Percentiles rank a stretch among this genome's conserved stretches.
These are phyloP conservation scores for Penicillium robsamsonii DNA, from an alignment of 495 filamentous ascomycete species.

Conservation along the genomic window DNA sequence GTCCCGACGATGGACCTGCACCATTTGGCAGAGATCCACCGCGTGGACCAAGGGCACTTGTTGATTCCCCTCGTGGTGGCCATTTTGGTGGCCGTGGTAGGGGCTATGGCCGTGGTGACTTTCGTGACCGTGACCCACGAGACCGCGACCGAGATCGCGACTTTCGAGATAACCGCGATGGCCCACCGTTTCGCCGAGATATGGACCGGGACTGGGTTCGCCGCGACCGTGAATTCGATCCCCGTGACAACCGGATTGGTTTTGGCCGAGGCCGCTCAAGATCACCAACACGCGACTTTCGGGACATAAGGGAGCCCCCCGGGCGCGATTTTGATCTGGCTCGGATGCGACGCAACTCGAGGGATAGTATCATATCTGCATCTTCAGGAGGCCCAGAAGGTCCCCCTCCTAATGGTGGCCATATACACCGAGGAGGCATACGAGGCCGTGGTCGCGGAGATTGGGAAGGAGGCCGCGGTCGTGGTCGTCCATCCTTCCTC, in stretches of 20 bases:
- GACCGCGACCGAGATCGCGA: slow-evolving; percentile 45
- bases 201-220: slow-evolving; percentile 37
- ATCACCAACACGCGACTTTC: slow-evolving; percentile 50
- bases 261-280: slow-evolving; percentile 48
- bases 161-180: slow-evolving; percentile 42
- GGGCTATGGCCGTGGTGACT: slow-evolving; percentile 58
- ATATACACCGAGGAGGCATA: slow-evolving; percentile 55
- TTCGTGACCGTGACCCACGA: slow-evolving; percentile 52
- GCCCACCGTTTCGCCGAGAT: slow-evolving; percentile 38
- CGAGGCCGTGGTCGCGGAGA: slow-evolving; percentile 66
- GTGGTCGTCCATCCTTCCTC: slow-evolving; percentile 51
- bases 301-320: slow-evolving; percentile 44
- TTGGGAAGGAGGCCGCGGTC: slow-evolving; percentile 59
- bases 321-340: slow-evolving; percentile 41
- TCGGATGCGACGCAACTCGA: slow-evolving; percentile 55
- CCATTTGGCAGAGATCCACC: slow-evolving; percentile 58
- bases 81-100: slow-evolving; percentile 44
- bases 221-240: slow-evolving; percentile 46
- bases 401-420: slow-evolving; percentile 44
- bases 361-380: slow-evolving; percentile 64
- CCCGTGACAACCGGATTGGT: slow-evolving; percentile 36
- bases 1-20: slow-evolving; percentile 39
- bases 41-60: slow-evolving; percentile 66
- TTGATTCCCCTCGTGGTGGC: slow-evolving; percentile 61
- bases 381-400: slow-evolving; percentile 68